These are phyloP conservation scores for Plenodomus tracheiphilus DNA, from an alignment of 2,329 filamentous ascomycete genomes.

Conservation along the genomic window DNA sequence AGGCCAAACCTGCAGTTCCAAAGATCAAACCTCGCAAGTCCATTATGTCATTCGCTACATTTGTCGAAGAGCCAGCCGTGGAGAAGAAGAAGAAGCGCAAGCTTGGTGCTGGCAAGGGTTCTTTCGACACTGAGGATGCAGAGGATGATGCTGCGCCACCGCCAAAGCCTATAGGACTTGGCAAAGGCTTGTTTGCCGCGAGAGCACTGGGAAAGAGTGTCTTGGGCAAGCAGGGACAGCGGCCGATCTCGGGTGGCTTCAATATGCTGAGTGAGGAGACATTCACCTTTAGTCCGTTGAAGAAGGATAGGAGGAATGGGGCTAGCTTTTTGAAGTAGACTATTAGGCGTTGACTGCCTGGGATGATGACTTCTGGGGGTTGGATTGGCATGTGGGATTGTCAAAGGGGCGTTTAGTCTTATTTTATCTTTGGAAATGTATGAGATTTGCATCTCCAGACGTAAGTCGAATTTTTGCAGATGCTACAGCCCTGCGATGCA, in stretches of 20 bases:
- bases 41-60: constrained; percentile 51
- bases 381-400: no score
- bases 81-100: constrained; percentile 67
- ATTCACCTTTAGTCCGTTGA: constrained; percentile 46
- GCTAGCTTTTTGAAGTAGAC: constrained; percentile 32
- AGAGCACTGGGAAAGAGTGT: constrained; percentile 42
- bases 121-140: constrained; percentile 62
- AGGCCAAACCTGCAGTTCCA: constrained; percentile 33
- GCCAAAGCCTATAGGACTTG: constrained; percentile 36
- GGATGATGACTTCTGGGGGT: no score
- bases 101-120: constrained; percentile 63
- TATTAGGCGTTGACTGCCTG: no score
- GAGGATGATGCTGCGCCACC: constrained; percentile 33
- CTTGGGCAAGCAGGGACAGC: constrained; percentile 29
- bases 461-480: no score
- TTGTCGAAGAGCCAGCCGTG: constrained; percentile 44
- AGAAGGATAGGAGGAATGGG: constrained; percentile 42
- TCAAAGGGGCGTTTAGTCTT: no score
- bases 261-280: constrained; percentile 44
- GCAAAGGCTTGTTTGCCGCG: constrained; percentile 44
- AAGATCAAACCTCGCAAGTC: constrained; percentile 52
- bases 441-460: no score
- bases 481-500: no score
- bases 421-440: no score
- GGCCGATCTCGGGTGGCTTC: constrained; percentile 40